Percentiles rank a stretch among this genome's conserved stretches.
Conservation (phyloP, 441 rosid genomes). For the Croton laevigatus region DNA sequence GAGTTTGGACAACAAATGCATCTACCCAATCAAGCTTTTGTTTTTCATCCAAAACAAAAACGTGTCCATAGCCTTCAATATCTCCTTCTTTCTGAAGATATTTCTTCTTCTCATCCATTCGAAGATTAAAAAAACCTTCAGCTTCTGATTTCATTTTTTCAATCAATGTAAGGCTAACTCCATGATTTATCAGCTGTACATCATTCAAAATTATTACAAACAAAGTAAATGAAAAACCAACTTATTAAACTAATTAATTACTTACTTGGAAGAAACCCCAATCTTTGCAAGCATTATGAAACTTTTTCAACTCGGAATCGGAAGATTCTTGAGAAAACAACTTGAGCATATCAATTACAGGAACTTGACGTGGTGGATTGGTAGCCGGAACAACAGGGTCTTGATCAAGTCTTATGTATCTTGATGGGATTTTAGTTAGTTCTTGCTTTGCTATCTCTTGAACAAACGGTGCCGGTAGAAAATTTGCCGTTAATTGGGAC, state of each 20-base stretch:
- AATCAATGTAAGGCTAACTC: constrained; percentile 35
- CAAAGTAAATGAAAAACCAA: too few relatives aligned
- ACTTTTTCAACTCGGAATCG: constrained; percentile 39
- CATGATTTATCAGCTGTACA: background rate
- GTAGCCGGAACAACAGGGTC: constrained; percentile 7
- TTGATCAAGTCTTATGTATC: constrained; percentile 26
- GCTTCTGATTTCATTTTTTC: constrained; percentile 40
- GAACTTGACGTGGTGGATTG: constrained; percentile 17
- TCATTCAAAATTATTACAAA: too few relatives aligned
- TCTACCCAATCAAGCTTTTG: constrained; percentile 63
- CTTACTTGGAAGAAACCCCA: constrained; percentile 58
- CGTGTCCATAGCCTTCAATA: constrained; percentile 57
- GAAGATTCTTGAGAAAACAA: constrained; percentile 11
- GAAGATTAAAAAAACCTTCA: constrained; percentile 45
- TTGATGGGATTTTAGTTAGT: constrained; percentile 16
- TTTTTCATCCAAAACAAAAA: constrained; percentile 46
- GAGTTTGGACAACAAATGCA: constrained; percentile 37
- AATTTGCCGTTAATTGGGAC: background rate
- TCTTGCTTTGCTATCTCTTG: constrained; percentile 27
- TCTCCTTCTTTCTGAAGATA: constrained; percentile 44
- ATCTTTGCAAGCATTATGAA: constrained; percentile 42
- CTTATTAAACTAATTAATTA: too few relatives aligned
- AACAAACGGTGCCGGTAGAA: constrained; percentile 25
- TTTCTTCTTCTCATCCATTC: constrained; percentile 47
- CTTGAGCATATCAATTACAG: constrained; percentile 16